phyloP scores from a whole-genome alignment of 148 eudicot genomes.

The Rhododendron henanense region DNA sequence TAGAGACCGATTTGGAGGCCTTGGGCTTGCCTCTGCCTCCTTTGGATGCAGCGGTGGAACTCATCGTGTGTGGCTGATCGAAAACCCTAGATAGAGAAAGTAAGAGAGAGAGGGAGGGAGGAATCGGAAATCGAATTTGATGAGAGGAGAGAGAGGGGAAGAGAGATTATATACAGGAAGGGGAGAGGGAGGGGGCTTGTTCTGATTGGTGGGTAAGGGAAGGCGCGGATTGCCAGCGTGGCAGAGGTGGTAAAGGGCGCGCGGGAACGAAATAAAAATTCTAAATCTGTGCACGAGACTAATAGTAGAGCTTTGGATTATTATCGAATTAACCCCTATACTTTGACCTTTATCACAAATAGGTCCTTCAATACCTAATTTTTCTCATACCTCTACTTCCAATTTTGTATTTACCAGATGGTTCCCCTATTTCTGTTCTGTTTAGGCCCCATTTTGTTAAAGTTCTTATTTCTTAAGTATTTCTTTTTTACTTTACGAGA shows the following conservation, averaged over 20 bases:
- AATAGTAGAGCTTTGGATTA: not conserved
- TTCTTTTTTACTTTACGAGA: too few relatives aligned
- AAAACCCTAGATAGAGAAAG: not conserved
- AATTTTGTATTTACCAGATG: not conserved
- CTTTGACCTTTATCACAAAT: not conserved
- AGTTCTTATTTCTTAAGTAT: too few relatives aligned
- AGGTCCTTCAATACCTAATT: not conserved
- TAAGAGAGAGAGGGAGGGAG: not conserved
- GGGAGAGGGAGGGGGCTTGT: not conserved
- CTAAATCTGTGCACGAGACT: not conserved
- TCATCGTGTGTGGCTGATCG: not conserved
- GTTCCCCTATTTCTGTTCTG: not conserved
- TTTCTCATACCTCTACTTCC: not conserved
- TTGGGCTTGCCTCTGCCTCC: conserved; percentile 31
- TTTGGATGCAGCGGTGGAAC: conserved; percentile 8
- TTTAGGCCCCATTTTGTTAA: too few relatives aligned
- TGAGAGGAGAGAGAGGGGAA: not conserved
- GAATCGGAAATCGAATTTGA: not conserved
- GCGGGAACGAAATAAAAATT: not conserved
- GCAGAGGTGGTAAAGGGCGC: not conserved
- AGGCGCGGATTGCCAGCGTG: conserved; percentile 19
- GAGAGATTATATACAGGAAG: not conserved
- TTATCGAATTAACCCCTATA: not conserved
- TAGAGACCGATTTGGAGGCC: conserved; percentile 23
- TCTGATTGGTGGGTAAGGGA: conserved; percentile 10